Base-by-base conservation (phyloP, 108 stramenopile genomes). In the Pseudonitzschia pungens region DNA sequence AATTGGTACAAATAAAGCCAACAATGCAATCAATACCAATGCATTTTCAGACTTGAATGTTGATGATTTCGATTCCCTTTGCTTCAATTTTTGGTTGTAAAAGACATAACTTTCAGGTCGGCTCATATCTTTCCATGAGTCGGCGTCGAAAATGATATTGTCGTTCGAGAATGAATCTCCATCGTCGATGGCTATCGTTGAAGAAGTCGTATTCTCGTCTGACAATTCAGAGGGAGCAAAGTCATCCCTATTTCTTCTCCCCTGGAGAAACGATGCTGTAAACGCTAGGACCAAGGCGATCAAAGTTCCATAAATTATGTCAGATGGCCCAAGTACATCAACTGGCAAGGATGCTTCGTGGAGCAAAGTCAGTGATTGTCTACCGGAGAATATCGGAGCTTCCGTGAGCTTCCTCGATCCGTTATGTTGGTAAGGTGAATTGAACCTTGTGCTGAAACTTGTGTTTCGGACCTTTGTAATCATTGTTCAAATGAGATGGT, bases 1-100 rank as follows among this genome's bases (percentile, higher is more conserved):
- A 65, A 92, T 87, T n/a, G 91, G 91, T 22, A 88, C 70, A 76
- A 92, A 92, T 32, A 92, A 73, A 29, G 60, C 72, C 53, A 89
- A 62, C 20, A 92, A 53, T 14, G 78, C 80, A 28, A 88, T 33
- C 1, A 88, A 26, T 10, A 86, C 80, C 77, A 68, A 68, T 22
- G 58, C 74, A 50, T 85, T 81, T 75, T 90, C 84, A 9, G n/a
- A 31, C 51, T 27, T 15, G 0, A 68, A 31, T 36, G 20, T 51
- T 26, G 45, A 33, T 56, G 31, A 16, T 54, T 18, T 43, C 33
- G 24, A 31, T 55, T 42, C 27, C 65, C 72, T 74, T 40, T 24
- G 22, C 29, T 15, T 27, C 51, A 82, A 57, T 64, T 77, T 72
- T 62, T 77, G 80, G 56, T 79, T 84, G 77, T 88, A 89, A n/a